Percentiles rank a stretch among this genome's conserved stretches.
phyloP scores from a whole-genome alignment of 495 filamentous ascomycete species.

The Tuber aestivum region DNA sequence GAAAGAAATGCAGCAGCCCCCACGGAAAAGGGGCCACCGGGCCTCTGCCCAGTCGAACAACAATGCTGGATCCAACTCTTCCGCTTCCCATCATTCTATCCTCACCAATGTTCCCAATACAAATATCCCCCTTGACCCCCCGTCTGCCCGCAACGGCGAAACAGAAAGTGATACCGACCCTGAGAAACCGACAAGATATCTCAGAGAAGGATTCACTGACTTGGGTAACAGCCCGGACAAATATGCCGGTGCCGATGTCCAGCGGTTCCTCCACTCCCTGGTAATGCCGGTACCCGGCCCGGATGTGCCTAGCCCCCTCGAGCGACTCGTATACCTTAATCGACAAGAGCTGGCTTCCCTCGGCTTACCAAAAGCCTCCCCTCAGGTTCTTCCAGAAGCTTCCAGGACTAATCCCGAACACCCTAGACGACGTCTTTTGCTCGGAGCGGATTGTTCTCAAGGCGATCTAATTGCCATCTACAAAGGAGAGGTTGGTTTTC shows the following conservation, averaged over 20 bases:
- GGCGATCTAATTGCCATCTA: conserved; percentile 75
- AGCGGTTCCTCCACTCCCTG: conserved; percentile 26
- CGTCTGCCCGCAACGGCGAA: conserved; percentile 24
- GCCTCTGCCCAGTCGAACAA: conserved; percentile 17
- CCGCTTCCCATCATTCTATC: conserved; percentile 5
- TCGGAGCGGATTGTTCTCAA: conserved; percentile 56
- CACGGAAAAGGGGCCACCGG: conserved; percentile 37
- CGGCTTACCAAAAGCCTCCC: conserved; percentile 28
- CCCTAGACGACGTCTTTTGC: conserved; percentile 65
- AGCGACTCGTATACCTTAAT: conserved; percentile 15
- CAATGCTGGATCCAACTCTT: conserved; percentile 11
- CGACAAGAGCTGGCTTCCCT: conserved; percentile 21
- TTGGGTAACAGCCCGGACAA: conserved; percentile 20
- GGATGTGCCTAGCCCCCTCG: conserved; percentile 8
- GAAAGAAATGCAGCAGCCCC: conserved; percentile 53
- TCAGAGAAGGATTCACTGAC: conserved; percentile 34
- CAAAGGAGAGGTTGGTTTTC: conserved; percentile 74
- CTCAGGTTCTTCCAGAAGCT: conserved; percentile 29
- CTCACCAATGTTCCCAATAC: not conserved
- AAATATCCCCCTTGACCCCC: not conserved
- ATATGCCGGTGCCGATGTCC: conserved; percentile 21
- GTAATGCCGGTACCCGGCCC: not conserved
- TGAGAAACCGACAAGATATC: conserved; percentile 27
- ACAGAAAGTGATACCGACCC: conserved; percentile 36
- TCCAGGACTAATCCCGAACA: conserved; percentile 30